phyloP scores from a whole-genome alignment of 495 filamentous ascomycete genomes.

The Neurospora intermedia region DNA sequence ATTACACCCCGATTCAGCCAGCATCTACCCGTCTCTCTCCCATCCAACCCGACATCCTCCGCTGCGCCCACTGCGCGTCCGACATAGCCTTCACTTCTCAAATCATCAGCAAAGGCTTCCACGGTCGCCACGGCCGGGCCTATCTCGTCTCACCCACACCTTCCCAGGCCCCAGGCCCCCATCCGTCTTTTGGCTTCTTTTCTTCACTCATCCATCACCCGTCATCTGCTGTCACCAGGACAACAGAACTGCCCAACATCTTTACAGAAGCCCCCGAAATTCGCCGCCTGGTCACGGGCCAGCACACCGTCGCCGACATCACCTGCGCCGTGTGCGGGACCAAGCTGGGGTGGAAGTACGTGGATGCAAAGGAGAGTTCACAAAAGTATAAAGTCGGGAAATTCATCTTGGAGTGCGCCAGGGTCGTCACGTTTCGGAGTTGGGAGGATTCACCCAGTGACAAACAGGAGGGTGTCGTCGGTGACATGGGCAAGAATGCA shows the following conservation, averaged over 20 bases:
- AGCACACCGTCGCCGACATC: conserved; percentile 54
- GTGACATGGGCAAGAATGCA: not conserved
- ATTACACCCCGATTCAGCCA: not conserved
- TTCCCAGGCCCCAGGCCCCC: conserved; percentile 7
- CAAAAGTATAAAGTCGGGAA: conserved; percentile 94
- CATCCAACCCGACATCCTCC: conserved; percentile 41
- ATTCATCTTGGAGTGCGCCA: conserved; percentile 84
- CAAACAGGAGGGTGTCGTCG: not conserved
- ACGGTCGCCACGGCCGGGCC: conserved; percentile 84
- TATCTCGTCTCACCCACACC: conserved; percentile 60
- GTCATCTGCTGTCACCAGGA: not conserved
- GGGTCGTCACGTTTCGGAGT: conserved; percentile 50
- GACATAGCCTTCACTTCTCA: conserved; percentile 68
- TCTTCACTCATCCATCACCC: not conserved
- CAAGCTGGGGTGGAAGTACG: conserved; percentile 88
- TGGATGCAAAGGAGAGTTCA: conserved; percentile 65
- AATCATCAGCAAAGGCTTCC: conserved; percentile 87
- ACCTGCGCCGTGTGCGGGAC: conserved; percentile 43
- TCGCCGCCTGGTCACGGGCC: conserved; percentile 68
- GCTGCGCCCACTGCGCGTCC: conserved; percentile 60
- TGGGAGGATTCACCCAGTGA: conserved; percentile 48
- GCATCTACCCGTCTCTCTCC: conserved; percentile 16
- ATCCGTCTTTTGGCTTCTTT: not conserved
- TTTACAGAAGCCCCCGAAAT: conserved; percentile 44
- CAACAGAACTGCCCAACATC: conserved; percentile 34